Conservation (phyloP, 179 eudicot genomes). For the Vitellaria paradoxa region DNA sequence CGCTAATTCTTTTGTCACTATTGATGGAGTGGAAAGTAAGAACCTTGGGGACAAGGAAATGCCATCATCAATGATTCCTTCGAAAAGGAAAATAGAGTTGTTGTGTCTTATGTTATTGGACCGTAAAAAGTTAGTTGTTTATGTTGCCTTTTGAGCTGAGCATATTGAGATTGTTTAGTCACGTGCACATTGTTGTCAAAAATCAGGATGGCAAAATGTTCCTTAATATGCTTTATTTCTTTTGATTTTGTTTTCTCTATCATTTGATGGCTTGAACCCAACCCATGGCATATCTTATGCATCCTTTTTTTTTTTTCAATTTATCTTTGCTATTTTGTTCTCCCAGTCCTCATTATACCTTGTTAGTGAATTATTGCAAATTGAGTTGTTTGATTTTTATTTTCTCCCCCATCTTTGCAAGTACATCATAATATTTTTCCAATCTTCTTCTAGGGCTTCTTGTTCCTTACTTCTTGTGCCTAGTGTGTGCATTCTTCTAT, state of each 20-base stretch:
- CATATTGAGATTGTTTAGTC: neutral
- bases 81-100: neutral
- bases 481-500: neutral
- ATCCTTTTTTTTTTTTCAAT: neutral
- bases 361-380: neutral
- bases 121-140: neutral
- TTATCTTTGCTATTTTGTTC: conserved; percentile 1
- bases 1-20: neutral
- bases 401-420: no score
- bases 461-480: neutral
- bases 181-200: no score
- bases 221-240: neutral
- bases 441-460: no score
- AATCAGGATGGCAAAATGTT: neutral
- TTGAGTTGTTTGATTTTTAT: neutral
- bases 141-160: neutral
- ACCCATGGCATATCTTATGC: neutral
- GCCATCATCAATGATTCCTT: neutral
- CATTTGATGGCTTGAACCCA: neutral
- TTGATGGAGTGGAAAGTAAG: neutral
- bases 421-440: no score
- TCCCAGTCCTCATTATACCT: neutral
- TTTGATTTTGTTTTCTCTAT: neutral
- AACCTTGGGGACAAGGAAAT: neutral
- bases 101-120: neutral